Conservation (phyloP, 371 early-diverging fungal genomes). For the Rhizopus arrhizus region DNA sequence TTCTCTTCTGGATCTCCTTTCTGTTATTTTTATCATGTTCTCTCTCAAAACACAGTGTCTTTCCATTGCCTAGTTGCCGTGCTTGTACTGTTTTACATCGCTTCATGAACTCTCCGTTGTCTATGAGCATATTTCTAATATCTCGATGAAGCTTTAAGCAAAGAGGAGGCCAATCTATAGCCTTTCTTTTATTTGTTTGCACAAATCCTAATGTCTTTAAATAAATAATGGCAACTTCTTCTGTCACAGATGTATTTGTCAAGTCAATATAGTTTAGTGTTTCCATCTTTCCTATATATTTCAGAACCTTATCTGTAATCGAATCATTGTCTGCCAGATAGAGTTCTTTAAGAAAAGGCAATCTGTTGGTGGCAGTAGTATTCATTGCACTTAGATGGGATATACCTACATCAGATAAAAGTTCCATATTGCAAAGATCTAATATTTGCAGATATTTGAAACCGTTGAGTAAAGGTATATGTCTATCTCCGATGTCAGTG, state of each 20-base stretch:
- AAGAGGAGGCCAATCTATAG: background rate
- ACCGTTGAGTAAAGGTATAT: constrained; percentile 4
- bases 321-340: constrained; percentile 7
- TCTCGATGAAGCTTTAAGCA: background rate
- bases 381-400: constrained; percentile 6
- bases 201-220: background rate
- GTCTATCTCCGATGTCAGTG: constrained; percentile 9
- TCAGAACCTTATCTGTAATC: constrained; percentile 23
- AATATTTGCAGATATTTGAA: constrained; percentile 14
- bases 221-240: constrained; percentile 8
- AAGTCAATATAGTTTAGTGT: constrained; percentile 10
- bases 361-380: background rate
- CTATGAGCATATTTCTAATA: background rate
- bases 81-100: background rate
- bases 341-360: constrained; percentile 15
- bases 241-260: constrained; percentile 11
- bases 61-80: background rate
- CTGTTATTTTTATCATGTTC: background rate
- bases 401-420: constrained; percentile 12
- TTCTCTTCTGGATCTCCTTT: background rate
- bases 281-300: constrained; percentile 12
- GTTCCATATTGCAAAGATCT: background rate
- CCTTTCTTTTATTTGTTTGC: background rate
- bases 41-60: too few species aligned
- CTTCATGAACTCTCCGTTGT: background rate